Evolutionary conservation across 371 early-diverging fungal species (phyloP).

Genomic region (Caulochytrium protostelioides): DNA sequence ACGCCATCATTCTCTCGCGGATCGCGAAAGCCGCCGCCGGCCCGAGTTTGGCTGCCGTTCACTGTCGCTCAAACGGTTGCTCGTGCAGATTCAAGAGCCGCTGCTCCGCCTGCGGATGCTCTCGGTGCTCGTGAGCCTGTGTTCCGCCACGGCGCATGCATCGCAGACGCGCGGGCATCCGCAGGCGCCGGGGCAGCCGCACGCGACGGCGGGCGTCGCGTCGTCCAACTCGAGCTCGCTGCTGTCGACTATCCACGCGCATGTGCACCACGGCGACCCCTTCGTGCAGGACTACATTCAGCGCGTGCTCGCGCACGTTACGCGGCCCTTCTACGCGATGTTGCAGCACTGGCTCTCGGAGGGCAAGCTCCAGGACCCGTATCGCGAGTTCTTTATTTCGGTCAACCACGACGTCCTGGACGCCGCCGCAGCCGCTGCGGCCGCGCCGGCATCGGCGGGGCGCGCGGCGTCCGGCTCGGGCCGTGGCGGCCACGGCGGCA

Average conservation of each 20-base stretch:
- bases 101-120: constrained; percentile 35
- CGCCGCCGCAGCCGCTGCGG: constrained; percentile 6
- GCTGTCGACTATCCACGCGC: constrained; percentile 51
- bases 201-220: too few species aligned
- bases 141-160: too few species aligned
- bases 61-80: constrained; percentile 58
- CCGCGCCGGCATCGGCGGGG: too few species aligned
- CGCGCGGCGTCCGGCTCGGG: too few species aligned
- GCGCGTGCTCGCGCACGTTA: constrained; percentile 44
- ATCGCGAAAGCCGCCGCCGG: too few species aligned
- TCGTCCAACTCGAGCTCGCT: too few species aligned
- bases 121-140: constrained; percentile 8
- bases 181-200: too few species aligned
- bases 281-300: constrained; percentile 51
- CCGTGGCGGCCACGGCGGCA: too few species aligned
- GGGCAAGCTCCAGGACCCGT: constrained; percentile 85
- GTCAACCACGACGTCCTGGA: constrained; percentile 8
- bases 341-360: constrained; percentile 81
- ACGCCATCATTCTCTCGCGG: too few species aligned
- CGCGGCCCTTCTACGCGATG: constrained; percentile 71
- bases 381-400: constrained; percentile 73
- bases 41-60: too few species aligned
- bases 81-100: constrained; percentile 68
- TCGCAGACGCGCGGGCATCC: too few species aligned
- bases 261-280: constrained; percentile 75